phyloP scores from a whole-genome alignment of 2,329 filamentous ascomycete species.

The Metarhizium brunneum region DNA sequence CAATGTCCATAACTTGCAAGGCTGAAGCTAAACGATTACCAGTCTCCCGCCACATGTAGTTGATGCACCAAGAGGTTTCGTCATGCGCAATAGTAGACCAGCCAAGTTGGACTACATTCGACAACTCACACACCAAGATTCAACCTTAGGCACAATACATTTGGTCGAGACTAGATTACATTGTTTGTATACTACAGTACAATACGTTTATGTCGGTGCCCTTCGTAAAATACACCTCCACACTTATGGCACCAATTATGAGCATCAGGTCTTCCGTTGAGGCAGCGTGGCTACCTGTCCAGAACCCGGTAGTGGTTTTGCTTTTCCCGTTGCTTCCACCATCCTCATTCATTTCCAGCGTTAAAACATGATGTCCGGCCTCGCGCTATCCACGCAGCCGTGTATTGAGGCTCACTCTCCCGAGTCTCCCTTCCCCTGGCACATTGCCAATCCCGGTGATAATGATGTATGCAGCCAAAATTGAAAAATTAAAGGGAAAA shows the following conservation, averaged over 20 bases:
- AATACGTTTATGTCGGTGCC: conserved; percentile 2
- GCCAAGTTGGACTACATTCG: neutral
- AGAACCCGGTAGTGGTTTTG: neutral
- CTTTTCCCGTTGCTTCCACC: neutral
- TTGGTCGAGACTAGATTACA: conserved; percentile 3
- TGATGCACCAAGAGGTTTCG: neutral
- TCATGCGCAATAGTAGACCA: neutral
- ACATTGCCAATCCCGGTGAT: neutral
- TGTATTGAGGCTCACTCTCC: neutral
- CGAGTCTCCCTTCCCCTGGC: neutral
- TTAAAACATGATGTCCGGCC: neutral
- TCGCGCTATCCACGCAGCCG: neutral
- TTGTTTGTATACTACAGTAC: conserved; percentile 5
- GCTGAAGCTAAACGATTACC: neutral
- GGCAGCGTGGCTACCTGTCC: neutral
- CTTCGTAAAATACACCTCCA: conserved; percentile 5
- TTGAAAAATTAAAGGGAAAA: neutral
- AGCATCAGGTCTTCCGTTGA: neutral
- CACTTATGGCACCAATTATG: neutral
- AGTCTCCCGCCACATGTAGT: neutral
- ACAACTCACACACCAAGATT: neutral
- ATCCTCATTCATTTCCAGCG: neutral
- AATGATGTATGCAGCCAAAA: conserved; percentile 5
- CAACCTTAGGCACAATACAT: neutral
- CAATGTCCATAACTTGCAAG: neutral